Evolutionary conservation across 257 asterid genomes (phyloP), one percentile per base, ranked within the genome.

Genomic region (Euphrasia confusa): DNA sequence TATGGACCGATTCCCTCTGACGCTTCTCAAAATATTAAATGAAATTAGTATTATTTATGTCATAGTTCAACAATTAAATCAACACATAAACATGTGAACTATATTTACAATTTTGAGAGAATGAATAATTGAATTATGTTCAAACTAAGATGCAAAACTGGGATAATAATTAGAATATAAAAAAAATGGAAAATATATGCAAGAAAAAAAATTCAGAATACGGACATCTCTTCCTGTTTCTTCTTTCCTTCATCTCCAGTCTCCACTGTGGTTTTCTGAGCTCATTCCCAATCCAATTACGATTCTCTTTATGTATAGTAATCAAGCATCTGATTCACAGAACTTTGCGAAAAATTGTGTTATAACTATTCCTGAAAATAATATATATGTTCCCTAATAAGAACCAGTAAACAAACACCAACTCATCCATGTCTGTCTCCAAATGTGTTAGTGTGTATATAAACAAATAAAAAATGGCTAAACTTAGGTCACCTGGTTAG

Each of bases 401-500:
- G 54, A n/a, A 61, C 37, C 58, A 55, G 21, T 60, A 60, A 54
- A 61, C 40, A 21, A 60, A 61, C 57, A 26, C 39, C 65, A 28
- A 18, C 24, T 54, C 45, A 61, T 13, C 54, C 65, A 28, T 21
- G 52, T 60, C 57, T 64, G 44, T 1, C 24, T 21, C 24, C 24
- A 21, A 21, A 21, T 21, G 24, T 21, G 24, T 21, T n/a, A n/a
- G 24, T 21, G 24, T 21, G 24, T 0, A 1, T 21, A n/a, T n/a
- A n/a, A n/a, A n/a, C n/a, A n/a, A n/a, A n/a, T n/a, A 13, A 49
- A 49, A 49, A 15, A 10, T 24, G 37, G 10, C 3, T 21, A 4
- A 17, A 7, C 13, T 17, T 58, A 71, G 63, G 59, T 47, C 45
- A 42, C 75, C 70, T 61, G 67, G n/a, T 62, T 72, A 53, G 90